phyloP scores from a whole-genome alignment of 2,329 filamentous ascomycete species.

The Neoarthrinium moseri region DNA sequence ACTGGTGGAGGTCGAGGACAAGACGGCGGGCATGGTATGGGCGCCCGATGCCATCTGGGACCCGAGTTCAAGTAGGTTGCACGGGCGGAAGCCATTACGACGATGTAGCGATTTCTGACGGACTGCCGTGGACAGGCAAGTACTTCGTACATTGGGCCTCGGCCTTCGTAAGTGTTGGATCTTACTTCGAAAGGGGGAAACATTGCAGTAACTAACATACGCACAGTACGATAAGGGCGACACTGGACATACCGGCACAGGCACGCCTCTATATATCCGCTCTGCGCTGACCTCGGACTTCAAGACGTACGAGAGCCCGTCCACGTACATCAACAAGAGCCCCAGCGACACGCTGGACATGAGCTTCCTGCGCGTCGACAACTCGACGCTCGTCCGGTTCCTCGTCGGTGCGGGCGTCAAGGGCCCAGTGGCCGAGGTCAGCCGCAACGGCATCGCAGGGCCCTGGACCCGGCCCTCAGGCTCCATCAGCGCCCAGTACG shows the following conservation, averaged over 20 bases:
- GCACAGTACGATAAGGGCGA: background rate
- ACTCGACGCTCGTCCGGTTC: background rate
- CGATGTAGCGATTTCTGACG: too few relatives aligned
- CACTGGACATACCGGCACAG: background rate
- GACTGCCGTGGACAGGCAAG: too few relatives aligned
- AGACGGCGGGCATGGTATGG: background rate
- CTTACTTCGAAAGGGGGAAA: too few relatives aligned
- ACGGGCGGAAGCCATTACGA: too few relatives aligned
- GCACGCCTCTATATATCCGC: background rate
- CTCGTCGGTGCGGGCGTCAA: background rate
- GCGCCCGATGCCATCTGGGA: background rate
- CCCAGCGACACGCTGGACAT: background rate
- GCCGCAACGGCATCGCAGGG: background rate
- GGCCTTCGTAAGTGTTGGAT: too few relatives aligned
- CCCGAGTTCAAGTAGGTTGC: too few relatives aligned
- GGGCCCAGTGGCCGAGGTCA: background rate
- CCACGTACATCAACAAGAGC: background rate
- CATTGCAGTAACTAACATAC: too few relatives aligned
- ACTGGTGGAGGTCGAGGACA: background rate
- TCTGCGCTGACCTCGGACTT: background rate
- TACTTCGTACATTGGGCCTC: background rate
- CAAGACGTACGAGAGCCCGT: background rate
- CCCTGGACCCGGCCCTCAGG: background rate
- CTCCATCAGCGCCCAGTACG: background rate
- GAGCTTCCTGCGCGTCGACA: background rate